phyloP scores from a whole-genome alignment of 345 rosid species.

The Geranium rotundifolium region DNA sequence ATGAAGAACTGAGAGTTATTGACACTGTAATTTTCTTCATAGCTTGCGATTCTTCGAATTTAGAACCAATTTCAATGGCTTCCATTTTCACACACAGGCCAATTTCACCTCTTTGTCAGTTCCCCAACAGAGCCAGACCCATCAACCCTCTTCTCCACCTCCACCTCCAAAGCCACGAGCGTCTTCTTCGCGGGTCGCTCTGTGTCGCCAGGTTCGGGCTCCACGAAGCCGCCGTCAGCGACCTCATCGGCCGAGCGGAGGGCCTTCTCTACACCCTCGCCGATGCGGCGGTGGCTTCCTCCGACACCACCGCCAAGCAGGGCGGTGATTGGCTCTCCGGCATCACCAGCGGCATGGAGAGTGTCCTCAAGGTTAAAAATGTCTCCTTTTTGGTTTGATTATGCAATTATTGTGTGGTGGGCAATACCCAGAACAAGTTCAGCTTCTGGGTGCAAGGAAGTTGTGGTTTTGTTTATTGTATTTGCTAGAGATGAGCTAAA shows the following conservation, averaged over 20 bases:
- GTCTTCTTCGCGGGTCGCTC: constrained; percentile 37
- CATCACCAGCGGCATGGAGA: constrained; percentile 61
- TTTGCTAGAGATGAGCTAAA: too few relatives aligned
- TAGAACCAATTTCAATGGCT: not conserved
- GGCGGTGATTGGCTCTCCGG: constrained; percentile 84
- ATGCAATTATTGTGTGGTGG: not conserved
- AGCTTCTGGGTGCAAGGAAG: not conserved
- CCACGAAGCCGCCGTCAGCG: constrained; percentile 28
- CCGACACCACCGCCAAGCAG: constrained; percentile 54
- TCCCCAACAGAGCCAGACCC: constrained; percentile 1
- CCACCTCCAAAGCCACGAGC: constrained; percentile 9
- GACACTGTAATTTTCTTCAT: too few relatives aligned
- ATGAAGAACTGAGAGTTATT: too few relatives aligned
- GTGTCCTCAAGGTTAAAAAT: constrained; percentile 57
- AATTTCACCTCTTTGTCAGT: not conserved
- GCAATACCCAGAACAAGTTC: not conserved
- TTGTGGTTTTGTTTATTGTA: not conserved
- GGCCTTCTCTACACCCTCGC: constrained; percentile 56
- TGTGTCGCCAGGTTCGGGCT: constrained; percentile 56
- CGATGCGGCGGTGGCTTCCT: constrained; percentile 72
- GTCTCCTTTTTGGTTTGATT: not conserved
- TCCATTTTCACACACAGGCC: not conserved
- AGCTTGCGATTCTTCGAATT: too few relatives aligned
- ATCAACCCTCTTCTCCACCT: constrained; percentile 21
- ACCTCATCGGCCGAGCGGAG: constrained; percentile 44